Evolutionary conservation across 179 eudicot species (phyloP).

Genomic region (Spinacia oleracea): DNA sequence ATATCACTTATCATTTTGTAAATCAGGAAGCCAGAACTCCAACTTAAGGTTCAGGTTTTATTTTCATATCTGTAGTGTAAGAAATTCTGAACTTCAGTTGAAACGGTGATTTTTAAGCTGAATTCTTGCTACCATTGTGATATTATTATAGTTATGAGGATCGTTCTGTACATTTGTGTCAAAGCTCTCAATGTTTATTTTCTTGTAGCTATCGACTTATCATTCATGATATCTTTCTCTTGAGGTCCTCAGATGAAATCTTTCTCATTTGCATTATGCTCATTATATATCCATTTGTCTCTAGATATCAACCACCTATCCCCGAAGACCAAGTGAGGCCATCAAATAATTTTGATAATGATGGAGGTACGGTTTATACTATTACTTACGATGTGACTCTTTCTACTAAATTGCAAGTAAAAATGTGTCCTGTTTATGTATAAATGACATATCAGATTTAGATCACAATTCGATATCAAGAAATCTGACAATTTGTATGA

Average conservation of each 20-base stretch:
- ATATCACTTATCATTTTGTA: not conserved
- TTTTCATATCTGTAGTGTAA: not conserved
- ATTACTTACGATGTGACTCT: not conserved
- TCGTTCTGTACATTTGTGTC: no score
- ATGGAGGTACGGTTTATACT: conserved; percentile 38
- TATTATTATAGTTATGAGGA: no score
- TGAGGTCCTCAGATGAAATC: not conserved
- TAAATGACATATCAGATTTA: not conserved
- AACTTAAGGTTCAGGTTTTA: not conserved
- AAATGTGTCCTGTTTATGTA: not conserved
- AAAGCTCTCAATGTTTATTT: no score
- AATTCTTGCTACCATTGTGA: not conserved
- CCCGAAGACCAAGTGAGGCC: conserved; percentile 61
- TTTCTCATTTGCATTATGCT: not conserved
- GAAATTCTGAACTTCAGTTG: not conserved
- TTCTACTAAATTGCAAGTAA: not conserved
- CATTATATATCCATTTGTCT: not conserved
- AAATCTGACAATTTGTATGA: not conserved
- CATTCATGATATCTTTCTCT: no score
- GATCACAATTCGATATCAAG: no score
- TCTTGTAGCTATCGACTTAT: no score
- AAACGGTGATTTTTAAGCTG: not conserved
- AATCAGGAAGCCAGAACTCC: not conserved
- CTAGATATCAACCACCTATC: conserved; percentile 61
- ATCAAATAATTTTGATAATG: conserved; percentile 42